phyloP scores from a whole-genome alignment of 805 yeast genomes.

The Isabelozyma gotoi region DNA sequence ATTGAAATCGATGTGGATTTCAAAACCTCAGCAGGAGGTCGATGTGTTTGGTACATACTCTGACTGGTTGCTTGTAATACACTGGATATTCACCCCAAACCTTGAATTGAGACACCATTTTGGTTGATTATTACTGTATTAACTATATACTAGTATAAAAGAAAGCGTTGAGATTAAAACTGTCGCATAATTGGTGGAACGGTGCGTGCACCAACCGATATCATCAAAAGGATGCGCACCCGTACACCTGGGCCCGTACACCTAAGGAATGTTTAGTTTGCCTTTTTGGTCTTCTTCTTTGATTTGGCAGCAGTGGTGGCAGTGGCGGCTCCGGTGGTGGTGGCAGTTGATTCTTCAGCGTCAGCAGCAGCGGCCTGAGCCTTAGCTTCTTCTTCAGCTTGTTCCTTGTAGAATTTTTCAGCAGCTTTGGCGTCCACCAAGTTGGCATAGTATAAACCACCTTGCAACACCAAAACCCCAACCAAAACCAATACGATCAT shows the following conservation, averaged over 20 bases:
- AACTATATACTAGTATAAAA: background rate
- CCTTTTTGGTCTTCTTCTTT: constrained; percentile 11
- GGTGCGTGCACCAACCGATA: background rate
- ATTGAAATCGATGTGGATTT: background rate
- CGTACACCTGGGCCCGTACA: background rate
- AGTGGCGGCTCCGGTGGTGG: background rate
- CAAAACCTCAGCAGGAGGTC: background rate
- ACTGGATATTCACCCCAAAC: constrained; percentile 54
- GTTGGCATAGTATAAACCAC: constrained; percentile 85
- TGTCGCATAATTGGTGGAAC: background rate
- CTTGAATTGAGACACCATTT: constrained; percentile 27
- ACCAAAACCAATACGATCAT: constrained; percentile 68
- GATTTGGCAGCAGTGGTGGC: constrained; percentile 7
- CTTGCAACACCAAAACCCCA: constrained; percentile 84
- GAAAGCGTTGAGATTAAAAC: background rate
- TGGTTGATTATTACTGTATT: background rate
- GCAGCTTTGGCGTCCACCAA: constrained; percentile 48
- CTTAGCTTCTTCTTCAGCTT: constrained; percentile 21
- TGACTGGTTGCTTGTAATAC: constrained; percentile 60
- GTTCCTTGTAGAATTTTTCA: constrained; percentile 28
- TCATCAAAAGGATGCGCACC: background rate
- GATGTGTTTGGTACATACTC: constrained; percentile 45
- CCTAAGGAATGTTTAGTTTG: background rate
- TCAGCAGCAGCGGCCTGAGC: constrained; percentile 11
- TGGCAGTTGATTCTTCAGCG: constrained; percentile 6